phyloP scores from a whole-genome alignment of 176 grass and related monocot species.

The Chrysopogon serrulatus region DNA sequence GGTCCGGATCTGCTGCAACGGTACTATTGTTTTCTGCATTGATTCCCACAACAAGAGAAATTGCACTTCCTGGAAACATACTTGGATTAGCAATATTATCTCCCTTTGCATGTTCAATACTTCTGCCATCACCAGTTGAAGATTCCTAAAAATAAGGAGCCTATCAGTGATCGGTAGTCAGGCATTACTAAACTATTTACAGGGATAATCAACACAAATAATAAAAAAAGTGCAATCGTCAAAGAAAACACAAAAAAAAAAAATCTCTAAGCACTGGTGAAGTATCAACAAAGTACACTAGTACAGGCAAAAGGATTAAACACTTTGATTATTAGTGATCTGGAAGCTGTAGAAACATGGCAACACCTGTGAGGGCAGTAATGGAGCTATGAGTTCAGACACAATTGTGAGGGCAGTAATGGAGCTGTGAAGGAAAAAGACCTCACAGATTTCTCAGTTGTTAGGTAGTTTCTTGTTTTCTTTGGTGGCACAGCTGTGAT shows the following conservation, averaged over 20 bases:
- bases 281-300: not conserved
- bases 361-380: not conserved
- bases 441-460: not conserved
- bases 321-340: not conserved
- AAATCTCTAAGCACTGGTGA: not conserved
- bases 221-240: constrained; percentile 17
- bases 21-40: not conserved
- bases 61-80: not conserved
- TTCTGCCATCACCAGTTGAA: not conserved
- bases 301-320: not conserved
- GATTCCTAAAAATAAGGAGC: constrained; percentile 29
- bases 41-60: constrained; percentile 6
- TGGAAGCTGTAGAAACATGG: not conserved
- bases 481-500: not conserved
- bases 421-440: not conserved
- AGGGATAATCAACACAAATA: not conserved
- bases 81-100: constrained; percentile 1
- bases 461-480: not conserved
- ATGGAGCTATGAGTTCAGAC: not conserved
- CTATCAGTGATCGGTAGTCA: not conserved
- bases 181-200: constrained; percentile 16
- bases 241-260: not conserved
- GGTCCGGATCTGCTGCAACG: not conserved
- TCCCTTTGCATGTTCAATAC: not conserved
- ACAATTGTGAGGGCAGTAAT: not conserved